Percentiles rank a stretch among this genome's conserved stretches.
These are phyloP conservation scores for Trypanosoma grayi DNA, from an alignment of 208 protist genomes.

Conservation along the genomic window DNA sequence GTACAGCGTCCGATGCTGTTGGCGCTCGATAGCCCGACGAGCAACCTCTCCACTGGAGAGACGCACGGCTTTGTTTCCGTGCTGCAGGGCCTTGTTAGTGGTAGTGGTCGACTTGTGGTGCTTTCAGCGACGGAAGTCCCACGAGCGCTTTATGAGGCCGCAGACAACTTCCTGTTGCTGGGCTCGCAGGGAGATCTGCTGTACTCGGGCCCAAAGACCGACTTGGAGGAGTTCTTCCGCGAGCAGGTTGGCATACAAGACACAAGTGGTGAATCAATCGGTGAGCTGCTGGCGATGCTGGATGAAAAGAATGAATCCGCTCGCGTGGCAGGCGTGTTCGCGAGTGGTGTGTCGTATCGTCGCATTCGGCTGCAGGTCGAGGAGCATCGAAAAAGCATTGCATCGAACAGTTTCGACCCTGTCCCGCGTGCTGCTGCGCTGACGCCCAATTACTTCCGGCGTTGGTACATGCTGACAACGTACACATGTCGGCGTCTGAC, in stretches of 20 bases:
- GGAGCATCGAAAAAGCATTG: conserved; percentile 32
- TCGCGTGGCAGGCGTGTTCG: conserved; percentile 22
- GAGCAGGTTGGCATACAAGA: conserved; percentile 25
- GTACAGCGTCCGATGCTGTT: conserved; percentile 27
- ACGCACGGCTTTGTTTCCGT: conserved; percentile 11
- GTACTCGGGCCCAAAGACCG: conserved; percentile 31
- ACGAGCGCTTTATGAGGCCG: conserved; percentile 35
- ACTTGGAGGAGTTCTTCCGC: conserved; percentile 38
- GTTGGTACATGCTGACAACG: conserved; percentile 24
- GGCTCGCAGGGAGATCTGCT: conserved; percentile 30
- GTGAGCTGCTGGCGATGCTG: conserved; percentile 41
- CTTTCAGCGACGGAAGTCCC: conserved; percentile 28
- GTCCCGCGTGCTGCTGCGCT: neutral
- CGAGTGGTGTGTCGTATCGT: conserved; percentile 15
- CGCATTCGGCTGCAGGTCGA: conserved; percentile 24
- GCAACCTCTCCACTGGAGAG: conserved; percentile 19
- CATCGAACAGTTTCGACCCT: conserved; percentile 18
- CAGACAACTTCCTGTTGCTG: conserved; percentile 41
- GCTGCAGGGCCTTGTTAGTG: conserved; percentile 3
- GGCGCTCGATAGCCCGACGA: conserved; percentile 24
- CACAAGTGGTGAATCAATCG: conserved; percentile 34
- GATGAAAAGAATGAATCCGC: conserved; percentile 32
- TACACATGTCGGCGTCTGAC: conserved; percentile 29
- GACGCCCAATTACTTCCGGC: conserved; percentile 19
- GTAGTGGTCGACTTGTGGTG: conserved; percentile 19